Conservation (phyloP, 2,329 filamentous ascomycete genomes). For the Alternaria consortialis region DNA sequence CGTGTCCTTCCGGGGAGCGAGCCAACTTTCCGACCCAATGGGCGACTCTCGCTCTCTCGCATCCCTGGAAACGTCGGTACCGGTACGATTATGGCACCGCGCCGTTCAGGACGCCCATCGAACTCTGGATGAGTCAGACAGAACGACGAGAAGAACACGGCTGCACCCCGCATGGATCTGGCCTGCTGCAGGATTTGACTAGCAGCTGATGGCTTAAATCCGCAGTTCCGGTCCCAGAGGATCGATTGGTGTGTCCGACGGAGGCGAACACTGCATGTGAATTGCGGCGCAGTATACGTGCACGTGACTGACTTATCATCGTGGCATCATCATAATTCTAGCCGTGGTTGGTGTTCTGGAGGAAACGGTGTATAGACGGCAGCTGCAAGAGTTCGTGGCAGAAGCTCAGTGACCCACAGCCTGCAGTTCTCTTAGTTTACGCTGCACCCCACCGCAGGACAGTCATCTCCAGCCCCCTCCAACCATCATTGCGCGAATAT, state of each 20-base stretch:
- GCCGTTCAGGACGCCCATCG: slow-evolving; percentile 14
- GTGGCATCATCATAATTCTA: slow-evolving; percentile 1
- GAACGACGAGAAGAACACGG: slow-evolving; percentile 37
- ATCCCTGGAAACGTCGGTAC: slow-evolving; percentile 22
- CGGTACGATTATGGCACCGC: slow-evolving; percentile 33
- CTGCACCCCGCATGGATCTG: slow-evolving; percentile 40
- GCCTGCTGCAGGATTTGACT: slow-evolving; percentile 24
- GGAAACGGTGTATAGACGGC: slow-evolving; percentile 5
- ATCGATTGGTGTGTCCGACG: neutral
- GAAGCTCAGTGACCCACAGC: slow-evolving; percentile 24
- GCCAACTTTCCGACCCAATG: slow-evolving; percentile 28
- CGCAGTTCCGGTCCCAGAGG: slow-evolving; percentile 15
- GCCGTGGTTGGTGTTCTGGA: neutral
- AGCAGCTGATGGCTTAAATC: slow-evolving; percentile 32
- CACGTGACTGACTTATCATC: slow-evolving; percentile 21
- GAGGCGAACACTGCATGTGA: slow-evolving; percentile 13
- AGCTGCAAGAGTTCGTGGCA: slow-evolving; percentile 18
- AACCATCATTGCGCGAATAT: slow-evolving; percentile 29
- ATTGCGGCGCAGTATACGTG: slow-evolving; percentile 5
- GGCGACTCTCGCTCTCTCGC: neutral
- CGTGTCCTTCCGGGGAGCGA: slow-evolving; percentile 30
- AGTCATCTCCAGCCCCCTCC: slow-evolving; percentile 24
- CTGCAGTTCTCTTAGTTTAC: slow-evolving; percentile 8
- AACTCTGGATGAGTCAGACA: slow-evolving; percentile 31
- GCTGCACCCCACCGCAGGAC: slow-evolving; percentile 28